Evolutionary conservation across 192 early-diverging fungal genomes (phyloP).

Genomic region (Thamnidium elegans): DNA sequence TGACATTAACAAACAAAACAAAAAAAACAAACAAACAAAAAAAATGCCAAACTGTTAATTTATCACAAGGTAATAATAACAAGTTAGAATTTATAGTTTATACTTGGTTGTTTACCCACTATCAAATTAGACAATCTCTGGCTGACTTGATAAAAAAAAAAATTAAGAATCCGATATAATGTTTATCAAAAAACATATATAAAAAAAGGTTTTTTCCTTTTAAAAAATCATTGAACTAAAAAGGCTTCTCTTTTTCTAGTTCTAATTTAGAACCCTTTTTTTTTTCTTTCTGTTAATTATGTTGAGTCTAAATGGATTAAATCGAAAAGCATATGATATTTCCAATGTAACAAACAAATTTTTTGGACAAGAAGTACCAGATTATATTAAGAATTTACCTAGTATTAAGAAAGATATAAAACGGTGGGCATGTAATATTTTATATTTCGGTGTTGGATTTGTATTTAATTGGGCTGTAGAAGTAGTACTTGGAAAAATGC

Average conservation of each 20-base stretch:
- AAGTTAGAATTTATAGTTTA: no score
- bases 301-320: neutral
- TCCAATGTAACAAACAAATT: neutral
- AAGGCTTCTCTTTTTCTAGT: neutral
- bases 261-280: neutral
- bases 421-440: neutral
- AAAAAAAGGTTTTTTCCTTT: neutral
- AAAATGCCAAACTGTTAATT: no score
- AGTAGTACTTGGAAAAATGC: constrained; percentile 6
- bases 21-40: no score
- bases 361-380: neutral
- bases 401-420: neutral
- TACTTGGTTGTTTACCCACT: no score
- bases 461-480: constrained; percentile 7
- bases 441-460: neutral
- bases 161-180: constrained; percentile 1
- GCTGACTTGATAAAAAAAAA: constrained; percentile 5
- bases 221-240: neutral
- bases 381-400: neutral
- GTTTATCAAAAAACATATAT: constrained; percentile 1
- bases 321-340: neutral
- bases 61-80: no score
- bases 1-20: no score
- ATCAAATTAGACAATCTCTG: neutral
- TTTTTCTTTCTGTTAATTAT: neutral